Evolutionary conservation across 192 early-diverging fungal genomes (phyloP).

Genomic region (Coemansia interrupta): DNA sequence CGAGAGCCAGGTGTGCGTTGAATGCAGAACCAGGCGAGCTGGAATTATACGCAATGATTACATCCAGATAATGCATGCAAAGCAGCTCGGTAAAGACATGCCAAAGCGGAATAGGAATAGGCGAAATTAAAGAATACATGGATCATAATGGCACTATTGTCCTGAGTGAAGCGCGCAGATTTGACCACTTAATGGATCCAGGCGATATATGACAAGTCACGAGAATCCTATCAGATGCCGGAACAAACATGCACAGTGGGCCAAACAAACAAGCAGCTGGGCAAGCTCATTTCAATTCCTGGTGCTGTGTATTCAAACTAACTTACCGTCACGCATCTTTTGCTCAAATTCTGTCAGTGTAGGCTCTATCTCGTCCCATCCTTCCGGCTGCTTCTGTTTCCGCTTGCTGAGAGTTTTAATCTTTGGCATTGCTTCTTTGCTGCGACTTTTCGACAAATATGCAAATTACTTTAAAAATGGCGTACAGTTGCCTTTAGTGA

Average conservation of each 20-base stretch:
- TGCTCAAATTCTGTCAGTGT: slow-evolving; percentile 83
- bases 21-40: background rate
- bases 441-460: background rate
- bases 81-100: background rate
- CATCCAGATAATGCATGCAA: slow-evolving; percentile 10
- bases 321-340: slow-evolving; percentile 86
- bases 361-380: slow-evolving; percentile 94
- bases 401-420: slow-evolving; percentile 62
- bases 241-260: no score
- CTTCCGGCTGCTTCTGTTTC: slow-evolving; percentile 85
- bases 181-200: no score
- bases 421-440: slow-evolving; percentile 64
- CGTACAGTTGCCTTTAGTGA: background rate
- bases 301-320: background rate
- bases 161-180: no score
- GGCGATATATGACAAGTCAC: no score
- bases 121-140: slow-evolving; percentile 3
- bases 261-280: no score
- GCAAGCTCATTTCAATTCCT: background rate
- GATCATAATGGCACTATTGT: no score
- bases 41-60: slow-evolving; percentile 5
- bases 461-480: no score
- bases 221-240: no score
- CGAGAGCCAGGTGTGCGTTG: no score
- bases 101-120: background rate